phyloP scores from a whole-genome alignment of 768 basidiomycete species.

The Calocera viscosa region DNA sequence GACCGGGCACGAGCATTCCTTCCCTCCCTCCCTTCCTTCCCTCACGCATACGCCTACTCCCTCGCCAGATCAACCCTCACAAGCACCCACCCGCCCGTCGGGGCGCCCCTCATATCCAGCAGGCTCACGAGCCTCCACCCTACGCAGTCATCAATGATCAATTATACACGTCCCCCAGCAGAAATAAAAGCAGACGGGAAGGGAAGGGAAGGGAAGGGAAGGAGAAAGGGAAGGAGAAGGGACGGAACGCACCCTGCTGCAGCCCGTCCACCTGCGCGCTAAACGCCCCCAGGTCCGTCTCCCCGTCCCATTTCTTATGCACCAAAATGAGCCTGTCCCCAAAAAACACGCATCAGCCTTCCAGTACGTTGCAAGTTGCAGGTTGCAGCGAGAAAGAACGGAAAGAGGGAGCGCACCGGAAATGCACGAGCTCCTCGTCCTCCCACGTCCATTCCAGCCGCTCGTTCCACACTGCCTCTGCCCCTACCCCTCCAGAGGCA shows the following conservation, averaged over 20 bases:
- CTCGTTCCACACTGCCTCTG: slow-evolving; percentile 33
- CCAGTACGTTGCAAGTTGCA: too few species aligned
- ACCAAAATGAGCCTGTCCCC: slow-evolving; percentile 5
- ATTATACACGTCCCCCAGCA: too few species aligned
- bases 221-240: too few species aligned
- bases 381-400: too few species aligned
- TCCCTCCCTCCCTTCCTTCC: too few species aligned
- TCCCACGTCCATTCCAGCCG: slow-evolving; percentile 40
- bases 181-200: background rate
- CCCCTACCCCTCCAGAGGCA: slow-evolving; percentile 23
- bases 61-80: slow-evolving; percentile 19
- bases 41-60: background rate
- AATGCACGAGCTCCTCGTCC: slow-evolving; percentile 40
- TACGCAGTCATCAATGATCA: too few species aligned
- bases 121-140: slow-evolving; percentile 42
- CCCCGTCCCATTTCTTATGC: slow-evolving; percentile 13
- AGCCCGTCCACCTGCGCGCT: slow-evolving; percentile 41
- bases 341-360: too few species aligned
- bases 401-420: slow-evolving; percentile 35
- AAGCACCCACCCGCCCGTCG: slow-evolving; percentile 25
- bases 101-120: slow-evolving; percentile 40
- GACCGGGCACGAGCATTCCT: too few species aligned
- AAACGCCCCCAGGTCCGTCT: slow-evolving; percentile 33
- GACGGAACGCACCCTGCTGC: slow-evolving; percentile 18
- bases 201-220: background rate